phyloP scores from a whole-genome alignment of 331 rosid species.

The Malus hybrid region DNA sequence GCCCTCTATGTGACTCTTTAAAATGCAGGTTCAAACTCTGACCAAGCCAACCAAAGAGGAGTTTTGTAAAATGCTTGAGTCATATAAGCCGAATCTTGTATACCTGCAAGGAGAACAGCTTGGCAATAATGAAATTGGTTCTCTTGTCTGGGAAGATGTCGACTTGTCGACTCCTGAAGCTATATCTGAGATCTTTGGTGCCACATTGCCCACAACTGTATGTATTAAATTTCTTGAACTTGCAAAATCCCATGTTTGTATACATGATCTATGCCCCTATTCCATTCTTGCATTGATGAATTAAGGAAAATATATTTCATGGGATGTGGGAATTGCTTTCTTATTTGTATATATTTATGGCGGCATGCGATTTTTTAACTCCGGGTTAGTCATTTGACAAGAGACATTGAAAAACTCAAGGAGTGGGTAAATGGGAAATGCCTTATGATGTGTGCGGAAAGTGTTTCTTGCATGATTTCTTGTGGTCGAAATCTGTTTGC shows the following conservation, averaged over 20 bases:
- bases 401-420: neutral
- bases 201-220: slow-evolving; percentile 78
- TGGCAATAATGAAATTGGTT: slow-evolving; percentile 60
- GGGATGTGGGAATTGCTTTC: neutral
- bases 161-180: slow-evolving; percentile 57
- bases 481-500: neutral
- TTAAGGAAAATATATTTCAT: neutral
- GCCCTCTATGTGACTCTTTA: neutral
- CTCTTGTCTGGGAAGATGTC: slow-evolving; percentile 69
- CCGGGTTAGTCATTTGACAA: neutral
- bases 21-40: slow-evolving; percentile 74
- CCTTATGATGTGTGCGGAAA: neutral
- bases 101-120: slow-evolving; percentile 88
- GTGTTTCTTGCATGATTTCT: neutral
- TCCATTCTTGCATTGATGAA: neutral
- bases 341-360: neutral
- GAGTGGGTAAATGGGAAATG: neutral
- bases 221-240: slow-evolving; percentile 22
- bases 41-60: slow-evolving; percentile 69
- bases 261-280: neutral
- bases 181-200: slow-evolving; percentile 55
- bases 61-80: slow-evolving; percentile 53
- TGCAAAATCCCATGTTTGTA: neutral
- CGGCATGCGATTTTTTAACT: neutral
- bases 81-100: slow-evolving; percentile 68